Evolutionary conservation across 345 rosid species (phyloP).

Genomic region (Eucalyptus cloeziana): DNA sequence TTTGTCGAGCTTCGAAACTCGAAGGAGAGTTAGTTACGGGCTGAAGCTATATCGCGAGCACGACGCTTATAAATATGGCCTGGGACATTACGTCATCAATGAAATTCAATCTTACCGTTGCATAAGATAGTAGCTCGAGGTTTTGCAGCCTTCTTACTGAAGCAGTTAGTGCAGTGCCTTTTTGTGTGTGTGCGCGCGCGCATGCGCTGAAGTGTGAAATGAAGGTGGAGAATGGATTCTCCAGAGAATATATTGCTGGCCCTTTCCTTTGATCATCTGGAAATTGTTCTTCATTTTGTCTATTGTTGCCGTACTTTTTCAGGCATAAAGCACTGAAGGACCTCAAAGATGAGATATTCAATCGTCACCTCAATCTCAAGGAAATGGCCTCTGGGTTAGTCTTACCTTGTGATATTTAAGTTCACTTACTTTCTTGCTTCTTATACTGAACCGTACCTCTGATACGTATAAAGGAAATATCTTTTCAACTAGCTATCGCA

Average conservation of each 20-base stretch:
- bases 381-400: conserved; percentile 80
- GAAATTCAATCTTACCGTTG: neutral
- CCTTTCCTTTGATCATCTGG: neutral
- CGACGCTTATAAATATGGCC: neutral
- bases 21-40: neutral
- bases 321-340: conserved; percentile 86
- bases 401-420: neutral
- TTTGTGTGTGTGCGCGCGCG: fast-evolving
- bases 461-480: neutral
- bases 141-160: neutral
- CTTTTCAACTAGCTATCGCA: neutral
- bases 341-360: conserved; percentile 67
- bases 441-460: neutral
- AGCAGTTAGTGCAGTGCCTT: neutral
- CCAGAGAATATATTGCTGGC: neutral
- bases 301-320: neutral
- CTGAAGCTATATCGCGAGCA: neutral
- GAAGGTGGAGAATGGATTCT: neutral
- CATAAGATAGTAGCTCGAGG: neutral
- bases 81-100: neutral
- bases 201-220: neutral
- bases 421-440: neutral
- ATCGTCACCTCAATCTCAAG: conserved; percentile 53
- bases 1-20: neutral
- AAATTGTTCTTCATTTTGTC: neutral